Conservation (phyloP, 345 rosid genomes). For the Euclidium syriacum region DNA sequence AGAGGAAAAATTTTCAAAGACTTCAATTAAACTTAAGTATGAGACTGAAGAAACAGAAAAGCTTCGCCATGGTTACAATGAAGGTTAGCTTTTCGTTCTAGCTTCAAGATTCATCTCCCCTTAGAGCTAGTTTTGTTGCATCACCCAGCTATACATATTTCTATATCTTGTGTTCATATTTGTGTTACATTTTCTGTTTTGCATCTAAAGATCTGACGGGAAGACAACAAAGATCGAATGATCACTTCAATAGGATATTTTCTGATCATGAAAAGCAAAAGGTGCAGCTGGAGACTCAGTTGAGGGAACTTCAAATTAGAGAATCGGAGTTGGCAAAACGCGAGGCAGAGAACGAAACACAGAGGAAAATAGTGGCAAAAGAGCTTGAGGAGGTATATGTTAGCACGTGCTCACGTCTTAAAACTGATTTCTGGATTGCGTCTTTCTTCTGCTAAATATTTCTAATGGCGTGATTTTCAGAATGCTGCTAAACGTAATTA, state of each 20-base stretch:
- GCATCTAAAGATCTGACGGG: slow-evolving; percentile 61
- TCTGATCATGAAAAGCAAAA: slow-evolving; percentile 84
- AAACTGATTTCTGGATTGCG: background rate
- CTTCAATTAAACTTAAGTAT: slow-evolving; percentile 37
- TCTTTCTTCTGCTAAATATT: slow-evolving; percentile 11
- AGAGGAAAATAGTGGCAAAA: slow-evolving; percentile 51
- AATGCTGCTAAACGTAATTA: slow-evolving; percentile 50
- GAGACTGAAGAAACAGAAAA: slow-evolving; percentile 70
- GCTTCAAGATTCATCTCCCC: slow-evolving; percentile 8
- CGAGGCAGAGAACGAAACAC: slow-evolving; percentile 82
- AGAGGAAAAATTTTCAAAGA: slow-evolving; percentile 51
- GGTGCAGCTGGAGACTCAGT: slow-evolving; percentile 67
- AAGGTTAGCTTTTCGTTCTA: slow-evolving; percentile 44
- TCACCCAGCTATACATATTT: background rate
- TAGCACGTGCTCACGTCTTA: slow-evolving; percentile 6
- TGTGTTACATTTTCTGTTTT: slow-evolving; percentile 7
- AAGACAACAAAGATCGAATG: slow-evolving; percentile 64
- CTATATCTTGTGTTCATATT: slow-evolving; percentile 7
- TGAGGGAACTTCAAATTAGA: slow-evolving; percentile 64
- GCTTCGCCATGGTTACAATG: slow-evolving; percentile 68
- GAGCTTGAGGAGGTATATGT: slow-evolving; percentile 69
- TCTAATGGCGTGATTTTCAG: slow-evolving; percentile 36
- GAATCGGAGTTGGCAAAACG: slow-evolving; percentile 67
- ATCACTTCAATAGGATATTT: slow-evolving; percentile 72
- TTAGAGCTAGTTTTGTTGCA: background rate